Evolutionary conservation across 2,329 filamentous ascomycete genomes (phyloP).

Genomic region (Monosporascus sp.): DNA sequence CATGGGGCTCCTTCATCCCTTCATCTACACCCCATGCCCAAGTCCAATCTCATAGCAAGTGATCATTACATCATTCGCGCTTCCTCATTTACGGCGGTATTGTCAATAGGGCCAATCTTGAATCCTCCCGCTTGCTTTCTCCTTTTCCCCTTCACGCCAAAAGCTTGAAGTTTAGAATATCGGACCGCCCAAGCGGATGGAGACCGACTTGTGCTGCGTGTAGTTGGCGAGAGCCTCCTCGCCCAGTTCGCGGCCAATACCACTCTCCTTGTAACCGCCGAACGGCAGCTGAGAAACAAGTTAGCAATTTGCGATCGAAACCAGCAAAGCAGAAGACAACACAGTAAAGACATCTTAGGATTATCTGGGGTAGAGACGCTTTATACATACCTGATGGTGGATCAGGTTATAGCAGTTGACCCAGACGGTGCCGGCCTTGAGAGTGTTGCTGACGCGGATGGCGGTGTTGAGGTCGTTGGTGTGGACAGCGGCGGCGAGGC

Average conservation of each 20-base stretch:
- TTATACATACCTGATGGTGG: slow-evolving; percentile 46
- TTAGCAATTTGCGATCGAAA: background rate
- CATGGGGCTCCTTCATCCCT: no score
- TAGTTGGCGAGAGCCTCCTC: slow-evolving; percentile 63
- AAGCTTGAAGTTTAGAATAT: slow-evolving; percentile 27
- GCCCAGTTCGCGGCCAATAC: slow-evolving; percentile 71
- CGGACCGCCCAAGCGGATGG: slow-evolving; percentile 44
- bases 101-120: no score
- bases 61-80: no score
- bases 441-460: slow-evolving; percentile 68
- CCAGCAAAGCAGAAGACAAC: background rate
- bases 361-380: background rate
- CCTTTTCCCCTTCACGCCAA: no score
- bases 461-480: slow-evolving; percentile 78
- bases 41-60: no score
- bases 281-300: slow-evolving; percentile 37
- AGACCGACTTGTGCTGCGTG: slow-evolving; percentile 62
- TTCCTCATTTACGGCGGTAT: no score
- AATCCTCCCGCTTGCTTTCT: no score
- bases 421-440: slow-evolving; percentile 66
- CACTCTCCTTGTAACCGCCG: slow-evolving; percentile 72
- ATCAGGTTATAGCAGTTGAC: slow-evolving; percentile 64
- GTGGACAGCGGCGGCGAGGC: slow-evolving; percentile 78
- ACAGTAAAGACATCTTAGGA: no score
- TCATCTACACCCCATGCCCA: no score